These are phyloP conservation scores for Carex parvula DNA, from an alignment of 176 grass and related monocot genomes.

Conservation along the genomic window DNA sequence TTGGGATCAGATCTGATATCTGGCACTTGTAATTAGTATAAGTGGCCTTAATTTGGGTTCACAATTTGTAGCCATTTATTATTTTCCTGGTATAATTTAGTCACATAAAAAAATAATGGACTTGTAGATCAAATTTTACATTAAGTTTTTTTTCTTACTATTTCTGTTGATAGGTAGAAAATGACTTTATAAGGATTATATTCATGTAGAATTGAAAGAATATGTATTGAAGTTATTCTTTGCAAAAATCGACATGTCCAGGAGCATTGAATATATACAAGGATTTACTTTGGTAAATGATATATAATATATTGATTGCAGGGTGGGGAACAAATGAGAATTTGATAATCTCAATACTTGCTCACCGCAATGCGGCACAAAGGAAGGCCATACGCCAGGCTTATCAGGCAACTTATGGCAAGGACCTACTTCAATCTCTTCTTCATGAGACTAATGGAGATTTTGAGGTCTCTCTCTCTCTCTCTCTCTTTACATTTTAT, in stretches of 20 bases:
- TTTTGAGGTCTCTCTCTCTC: slow-evolving; percentile 61
- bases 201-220: background rate
- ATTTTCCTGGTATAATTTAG: too few relatives aligned
- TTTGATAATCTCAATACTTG: slow-evolving; percentile 89
- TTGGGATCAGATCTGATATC: background rate
- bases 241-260: background rate
- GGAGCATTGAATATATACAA: background rate
- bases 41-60: too few relatives aligned
- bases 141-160: too few relatives aligned
- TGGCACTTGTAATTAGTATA: background rate
- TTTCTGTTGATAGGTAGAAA: too few relatives aligned
- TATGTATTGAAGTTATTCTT: background rate
- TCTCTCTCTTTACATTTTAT: background rate
- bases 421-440: slow-evolving; percentile 83
- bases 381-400: slow-evolving; percentile 61
- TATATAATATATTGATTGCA: slow-evolving; percentile 19
- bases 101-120: too few relatives aligned
- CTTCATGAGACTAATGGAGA: slow-evolving; percentile 81
- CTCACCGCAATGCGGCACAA: slow-evolving; percentile 70
- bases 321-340: slow-evolving; percentile 92
- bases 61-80: too few relatives aligned
- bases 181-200: too few relatives aligned
- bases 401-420: slow-evolving; percentile 59
- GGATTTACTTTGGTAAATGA: background rate
- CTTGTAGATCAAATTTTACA: too few relatives aligned